Evolutionary conservation across 2,329 filamentous ascomycete genomes (phyloP).

Genomic region (Teratosphaeria destructans): DNA sequence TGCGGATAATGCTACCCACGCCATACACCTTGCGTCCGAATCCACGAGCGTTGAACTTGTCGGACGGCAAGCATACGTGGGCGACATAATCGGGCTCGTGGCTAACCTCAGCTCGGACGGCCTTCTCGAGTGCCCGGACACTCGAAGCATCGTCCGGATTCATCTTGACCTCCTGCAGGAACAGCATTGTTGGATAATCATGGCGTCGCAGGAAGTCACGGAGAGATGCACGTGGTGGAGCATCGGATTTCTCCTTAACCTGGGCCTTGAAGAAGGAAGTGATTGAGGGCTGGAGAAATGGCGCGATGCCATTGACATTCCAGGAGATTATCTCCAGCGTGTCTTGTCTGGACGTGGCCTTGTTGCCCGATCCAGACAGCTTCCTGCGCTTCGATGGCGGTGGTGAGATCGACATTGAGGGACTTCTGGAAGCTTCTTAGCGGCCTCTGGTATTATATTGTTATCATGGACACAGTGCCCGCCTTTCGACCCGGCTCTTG

Average conservation of each 20-base stretch:
- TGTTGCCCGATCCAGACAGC: conserved; percentile 1
- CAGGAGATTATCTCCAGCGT: conserved; percentile 34
- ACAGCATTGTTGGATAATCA: conserved; percentile 34
- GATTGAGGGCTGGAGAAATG: conserved; percentile 33
- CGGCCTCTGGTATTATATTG: not conserved
- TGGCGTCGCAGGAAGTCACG: conserved; percentile 36
- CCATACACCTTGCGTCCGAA: conserved; percentile 44
- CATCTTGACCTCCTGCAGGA: conserved; percentile 43
- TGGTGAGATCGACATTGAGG: conserved; percentile 16
- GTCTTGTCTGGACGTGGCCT: not conserved
- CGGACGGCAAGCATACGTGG: conserved; percentile 38
- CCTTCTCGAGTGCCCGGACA: conserved; percentile 29
- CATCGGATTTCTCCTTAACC: conserved; percentile 4
- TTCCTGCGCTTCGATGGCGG: conserved; percentile 22
- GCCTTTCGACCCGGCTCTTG: not conserved
- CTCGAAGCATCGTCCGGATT: conserved; percentile 29
- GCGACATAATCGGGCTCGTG: conserved; percentile 31
- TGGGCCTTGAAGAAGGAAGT: conserved; percentile 28
- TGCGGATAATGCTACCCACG: conserved; percentile 40
- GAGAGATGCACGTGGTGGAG: conserved; percentile 21
- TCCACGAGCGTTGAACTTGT: conserved; percentile 40
- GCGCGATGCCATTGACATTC: conserved; percentile 40
- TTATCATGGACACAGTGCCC: not conserved
- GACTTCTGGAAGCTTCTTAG: not conserved
- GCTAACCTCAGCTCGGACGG: conserved; percentile 21